Evolutionary conservation across 2,329 filamentous ascomycete species (phyloP), one percentile per base, ranked within the genome.

Genomic region (Parastagonospora nodorum): DNA sequence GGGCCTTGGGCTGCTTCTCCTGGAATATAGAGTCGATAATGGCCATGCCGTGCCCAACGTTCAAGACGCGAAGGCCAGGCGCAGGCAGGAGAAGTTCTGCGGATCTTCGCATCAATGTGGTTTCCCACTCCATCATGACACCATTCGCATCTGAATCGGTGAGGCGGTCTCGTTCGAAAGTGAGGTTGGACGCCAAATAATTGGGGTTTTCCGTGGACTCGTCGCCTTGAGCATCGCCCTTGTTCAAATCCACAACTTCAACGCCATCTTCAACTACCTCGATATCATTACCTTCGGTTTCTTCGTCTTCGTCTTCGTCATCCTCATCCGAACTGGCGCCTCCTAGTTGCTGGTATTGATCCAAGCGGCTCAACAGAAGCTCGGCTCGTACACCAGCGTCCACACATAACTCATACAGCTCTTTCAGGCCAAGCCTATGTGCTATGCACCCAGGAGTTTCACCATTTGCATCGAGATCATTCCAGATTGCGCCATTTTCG

Each of bases 401-500:
- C 7, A 97, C 89, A 70, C 93, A 90, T 50, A 92, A 74, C 35
- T 88, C 84, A 70, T 99, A 97, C 31, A 97, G 76, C 42, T 84
- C 82, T 46, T 75, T 80, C 63, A 89, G 78, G 0, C 88, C 88
- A 19, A 97, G 60, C 39, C 84, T 71, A 27, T 81, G 80, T 8
- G 94, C 94, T 37, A 97, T 78, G 71, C 93, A 97, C 7, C 92
- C 94, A 0, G 94, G 92, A 2, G 94, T 97, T 79, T 97, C 93
- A 64, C 91, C 84, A 62, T 90, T 88, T 60, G 80, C 77, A 73
- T 97, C 91, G 48, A 97, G 79, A 71, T 97, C 92, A 76, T 99
- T 99, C 94, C 94, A 99, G 62, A 97, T 97, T 9, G 91, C 94
- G 29, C 94, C 94, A 61, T 89, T 88, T 66, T 92, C 83, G 53